These are phyloP conservation scores for Globisporangium yorkense DNA, from an alignment of 352 stramenopile genomes.

Conservation along the genomic window DNA sequence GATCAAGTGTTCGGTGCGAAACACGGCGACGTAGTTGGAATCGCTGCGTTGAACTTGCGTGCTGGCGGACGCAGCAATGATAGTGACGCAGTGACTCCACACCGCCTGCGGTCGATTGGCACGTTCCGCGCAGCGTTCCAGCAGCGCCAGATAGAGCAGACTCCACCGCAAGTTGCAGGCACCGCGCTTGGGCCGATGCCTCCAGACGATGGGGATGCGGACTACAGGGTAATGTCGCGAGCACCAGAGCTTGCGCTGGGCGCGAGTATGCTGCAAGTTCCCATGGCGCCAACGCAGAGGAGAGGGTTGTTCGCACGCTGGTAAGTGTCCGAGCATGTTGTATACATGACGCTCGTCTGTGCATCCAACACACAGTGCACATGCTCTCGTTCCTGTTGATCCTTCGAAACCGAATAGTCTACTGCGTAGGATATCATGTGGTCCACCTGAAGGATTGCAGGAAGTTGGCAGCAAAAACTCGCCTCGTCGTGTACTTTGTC, in stretches of 20 bases:
- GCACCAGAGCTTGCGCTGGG: not conserved
- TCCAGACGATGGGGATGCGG: not conserved
- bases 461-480: too few relatives aligned
- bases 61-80: too few relatives aligned
- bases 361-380: too few relatives aligned
- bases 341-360: not conserved
- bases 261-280: not conserved
- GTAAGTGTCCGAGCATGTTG: not conserved
- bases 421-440: too few relatives aligned
- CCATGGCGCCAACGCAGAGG: too few relatives aligned
- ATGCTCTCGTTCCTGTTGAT: too few relatives aligned
- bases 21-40: not conserved
- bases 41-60: not conserved
- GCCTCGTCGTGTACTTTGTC: too few relatives aligned
- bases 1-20: constrained; percentile 21
- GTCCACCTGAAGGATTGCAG: too few relatives aligned
- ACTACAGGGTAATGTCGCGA: too few relatives aligned
- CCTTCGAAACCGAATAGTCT: too few relatives aligned
- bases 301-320: not conserved
- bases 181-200: not conserved
- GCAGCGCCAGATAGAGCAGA: constrained; percentile 5
- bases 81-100: not conserved
- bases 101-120: constrained; percentile 18
- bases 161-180: constrained; percentile 1
- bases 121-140: constrained; percentile 14